A percentile compares a stretch with the other conserved stretches of the same genome.
Evolutionary conservation across 2,329 filamentous ascomycete species (phyloP).

Genomic region (Amphichorda felina): DNA sequence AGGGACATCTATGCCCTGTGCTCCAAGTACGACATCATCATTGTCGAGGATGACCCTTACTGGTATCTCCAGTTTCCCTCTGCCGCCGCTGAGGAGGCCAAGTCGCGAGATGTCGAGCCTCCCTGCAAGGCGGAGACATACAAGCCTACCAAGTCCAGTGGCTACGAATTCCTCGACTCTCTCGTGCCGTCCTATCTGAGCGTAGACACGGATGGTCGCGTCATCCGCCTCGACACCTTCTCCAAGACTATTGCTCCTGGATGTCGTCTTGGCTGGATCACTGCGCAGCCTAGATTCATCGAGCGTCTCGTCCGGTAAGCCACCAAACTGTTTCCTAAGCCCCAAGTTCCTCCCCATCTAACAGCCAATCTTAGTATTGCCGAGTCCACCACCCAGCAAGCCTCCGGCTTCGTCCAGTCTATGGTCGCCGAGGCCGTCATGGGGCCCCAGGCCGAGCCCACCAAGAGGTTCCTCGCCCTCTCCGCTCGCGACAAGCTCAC

Average conservation of each 20-base stretch:
- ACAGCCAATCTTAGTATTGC: slow-evolving; percentile 41
- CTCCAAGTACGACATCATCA: slow-evolving; percentile 76
- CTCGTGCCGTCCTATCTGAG: slow-evolving; percentile 73
- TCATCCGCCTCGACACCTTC: slow-evolving; percentile 85
- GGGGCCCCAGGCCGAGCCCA: slow-evolving; percentile 43
- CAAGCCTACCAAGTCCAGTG: slow-evolving; percentile 31
- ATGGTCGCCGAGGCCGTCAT: slow-evolving; percentile 70
- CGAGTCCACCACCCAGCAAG: slow-evolving; percentile 70
- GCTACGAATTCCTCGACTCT: slow-evolving; percentile 71
- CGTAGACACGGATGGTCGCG: slow-evolving; percentile 74
- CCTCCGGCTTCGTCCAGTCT: slow-evolving; percentile 80
- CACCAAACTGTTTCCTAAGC: too few relatives aligned
- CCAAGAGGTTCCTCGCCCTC: slow-evolving; percentile 28
- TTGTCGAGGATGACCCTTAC: slow-evolving; percentile 90
- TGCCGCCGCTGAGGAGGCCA: slow-evolving; percentile 39
- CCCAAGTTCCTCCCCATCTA: neutral
- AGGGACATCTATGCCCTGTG: slow-evolving; percentile 72
- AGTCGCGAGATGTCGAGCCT: slow-evolving; percentile 22
- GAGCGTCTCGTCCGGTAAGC: slow-evolving; percentile 47
- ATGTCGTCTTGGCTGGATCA: slow-evolving; percentile 84
- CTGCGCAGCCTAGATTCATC: slow-evolving; percentile 65
- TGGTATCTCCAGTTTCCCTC: slow-evolving; percentile 89
- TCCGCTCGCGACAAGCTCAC: slow-evolving; percentile 32
- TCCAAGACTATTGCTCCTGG: slow-evolving; percentile 88
- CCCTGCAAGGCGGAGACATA: slow-evolving; percentile 16